Conservation (phyloP, 163 green algal genomes). For the Scenedesmus sp. region DNA sequence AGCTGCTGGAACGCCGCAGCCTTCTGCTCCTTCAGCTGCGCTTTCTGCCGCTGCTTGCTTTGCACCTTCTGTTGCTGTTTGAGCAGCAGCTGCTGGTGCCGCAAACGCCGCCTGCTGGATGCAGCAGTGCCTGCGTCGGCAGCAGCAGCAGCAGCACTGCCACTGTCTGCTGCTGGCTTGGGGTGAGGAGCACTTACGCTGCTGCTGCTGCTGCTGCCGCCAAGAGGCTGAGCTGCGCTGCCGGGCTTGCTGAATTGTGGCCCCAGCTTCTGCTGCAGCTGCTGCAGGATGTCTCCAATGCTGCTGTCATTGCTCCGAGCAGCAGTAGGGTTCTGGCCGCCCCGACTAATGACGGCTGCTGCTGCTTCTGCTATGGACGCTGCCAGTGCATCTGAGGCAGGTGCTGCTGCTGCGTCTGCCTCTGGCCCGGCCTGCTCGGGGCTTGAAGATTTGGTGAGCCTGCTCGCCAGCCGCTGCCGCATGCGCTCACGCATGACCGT, state of each 20-base stretch:
- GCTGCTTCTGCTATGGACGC: neutral
- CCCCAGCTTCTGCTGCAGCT: conserved; percentile 40
- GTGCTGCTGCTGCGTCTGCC: neutral
- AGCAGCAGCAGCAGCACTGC: neutral
- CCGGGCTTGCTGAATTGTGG: neutral
- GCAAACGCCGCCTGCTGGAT: neutral
- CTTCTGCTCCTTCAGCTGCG: neutral
- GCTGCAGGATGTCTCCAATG: conserved; percentile 30
- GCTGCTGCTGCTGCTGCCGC: neutral
- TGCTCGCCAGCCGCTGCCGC: neutral
- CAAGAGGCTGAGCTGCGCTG: neutral
- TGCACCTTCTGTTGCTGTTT: conserved; percentile 20
- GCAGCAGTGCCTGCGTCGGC: neutral
- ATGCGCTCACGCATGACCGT: neutral
- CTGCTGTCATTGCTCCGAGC: conserved; percentile 16
- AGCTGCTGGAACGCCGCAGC: conserved; percentile 2
- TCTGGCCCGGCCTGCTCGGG: neutral
- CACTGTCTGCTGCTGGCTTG: neutral
- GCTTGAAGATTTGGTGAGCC: neutral
- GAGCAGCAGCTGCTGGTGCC: neutral
- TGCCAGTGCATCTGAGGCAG: neutral
- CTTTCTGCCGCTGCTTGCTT: neutral
- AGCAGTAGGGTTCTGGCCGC: neutral
- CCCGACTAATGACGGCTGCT: neutral
- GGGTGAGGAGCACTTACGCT: neutral